Evolutionary conservation across 2,329 filamentous ascomycete species (phyloP), one percentile per base, ranked within the genome.

Genomic region (Alternaria rosae): DNA sequence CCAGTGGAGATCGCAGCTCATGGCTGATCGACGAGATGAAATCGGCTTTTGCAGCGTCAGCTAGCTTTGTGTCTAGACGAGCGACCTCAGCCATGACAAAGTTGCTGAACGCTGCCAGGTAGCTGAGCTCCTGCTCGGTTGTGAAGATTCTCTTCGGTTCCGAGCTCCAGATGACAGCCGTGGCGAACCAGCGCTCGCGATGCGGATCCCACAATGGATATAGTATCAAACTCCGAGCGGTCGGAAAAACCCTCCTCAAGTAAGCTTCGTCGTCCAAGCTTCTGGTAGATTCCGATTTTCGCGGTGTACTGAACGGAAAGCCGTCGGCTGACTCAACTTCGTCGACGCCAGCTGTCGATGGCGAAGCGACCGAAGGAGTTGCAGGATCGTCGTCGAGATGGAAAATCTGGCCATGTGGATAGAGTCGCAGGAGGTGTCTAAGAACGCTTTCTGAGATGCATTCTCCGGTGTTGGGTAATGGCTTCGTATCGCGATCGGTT

Each of bases 11-110:
- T 5, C 88, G 81, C 13, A 90, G 76, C 70, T 90, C 88, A 68
- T 90, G 88, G 4, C 85, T 87, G 6, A 90, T 83, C 1, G 85
- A 88, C 0, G 85, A 85, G 8, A 90, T 82, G 35, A 88, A 85
- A 59, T 88, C 86, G 2, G 84, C 83, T 70, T 88, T 88, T 43
- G 86, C 85, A 50, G 72, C 69, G 51, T 80, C 77, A 15, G 78
- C 77, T 9, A 76, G 57, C 21, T 76, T 77, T n/a, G 77, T 78
- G 42, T 81, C 77, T 7, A 81, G 48, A 15, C 78, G 72, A 44
- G 77, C 74, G 4, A 81, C 72, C 47, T 80, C 79, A 8, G 75
- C 75, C 78, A 80, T 81, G 38, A 78, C 70, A 41, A 75, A 79
- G 50, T 79, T 78, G 45, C 76, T 76, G 56, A 80, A 80, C 3